A percentile compares a stretch with the other conserved stretches of the same genome.
These are phyloP conservation scores for Aspergillus latus DNA, from an alignment of 2,329 filamentous ascomycete species.

Conservation along the genomic window DNA sequence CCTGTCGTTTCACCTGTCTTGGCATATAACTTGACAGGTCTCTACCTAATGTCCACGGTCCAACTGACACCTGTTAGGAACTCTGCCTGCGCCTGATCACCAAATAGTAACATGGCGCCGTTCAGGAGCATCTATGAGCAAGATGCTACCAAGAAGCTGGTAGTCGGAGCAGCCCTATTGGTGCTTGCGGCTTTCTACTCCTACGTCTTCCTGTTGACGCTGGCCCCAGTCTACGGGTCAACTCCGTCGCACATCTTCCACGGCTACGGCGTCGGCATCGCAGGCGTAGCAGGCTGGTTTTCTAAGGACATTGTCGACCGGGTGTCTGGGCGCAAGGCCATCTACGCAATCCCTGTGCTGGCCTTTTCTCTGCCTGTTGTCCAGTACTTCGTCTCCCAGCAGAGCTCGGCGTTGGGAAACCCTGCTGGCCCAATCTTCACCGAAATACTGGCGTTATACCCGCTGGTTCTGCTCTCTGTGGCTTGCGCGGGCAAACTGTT, in stretches of 20 bases:
- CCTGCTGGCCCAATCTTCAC: slow-evolving; percentile 72
- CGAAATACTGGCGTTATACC: slow-evolving; percentile 71
- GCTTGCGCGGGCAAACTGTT: slow-evolving; percentile 64
- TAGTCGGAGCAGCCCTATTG: slow-evolving; percentile 34
- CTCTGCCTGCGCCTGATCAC: slow-evolving; percentile 2
- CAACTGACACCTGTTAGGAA: slow-evolving; percentile 9
- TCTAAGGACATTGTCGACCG: slow-evolving; percentile 56
- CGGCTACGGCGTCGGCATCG: slow-evolving; percentile 62
- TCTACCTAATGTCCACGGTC: neutral
- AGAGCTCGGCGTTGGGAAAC: slow-evolving; percentile 66
- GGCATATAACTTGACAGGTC: neutral
- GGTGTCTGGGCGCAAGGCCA: slow-evolving; percentile 51
- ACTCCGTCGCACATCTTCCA: slow-evolving; percentile 77
- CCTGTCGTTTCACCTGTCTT: slow-evolving; percentile 17
- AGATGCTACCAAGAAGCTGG: slow-evolving; percentile 29
- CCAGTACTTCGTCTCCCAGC: slow-evolving; percentile 69
- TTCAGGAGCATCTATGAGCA: slow-evolving; percentile 26
- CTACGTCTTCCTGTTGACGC: slow-evolving; percentile 59
- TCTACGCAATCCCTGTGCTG: slow-evolving; percentile 65
- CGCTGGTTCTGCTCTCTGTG: slow-evolving; percentile 64
- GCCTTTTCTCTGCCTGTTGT: slow-evolving; percentile 72
- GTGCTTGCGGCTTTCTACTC: slow-evolving; percentile 43
- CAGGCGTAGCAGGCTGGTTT: slow-evolving; percentile 71
- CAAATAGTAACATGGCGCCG: slow-evolving; percentile 27
- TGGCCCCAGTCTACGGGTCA: slow-evolving; percentile 86